Base-by-base conservation (phyloP, 352 stramenopile species). In the Globisporangium parvum region DNA sequence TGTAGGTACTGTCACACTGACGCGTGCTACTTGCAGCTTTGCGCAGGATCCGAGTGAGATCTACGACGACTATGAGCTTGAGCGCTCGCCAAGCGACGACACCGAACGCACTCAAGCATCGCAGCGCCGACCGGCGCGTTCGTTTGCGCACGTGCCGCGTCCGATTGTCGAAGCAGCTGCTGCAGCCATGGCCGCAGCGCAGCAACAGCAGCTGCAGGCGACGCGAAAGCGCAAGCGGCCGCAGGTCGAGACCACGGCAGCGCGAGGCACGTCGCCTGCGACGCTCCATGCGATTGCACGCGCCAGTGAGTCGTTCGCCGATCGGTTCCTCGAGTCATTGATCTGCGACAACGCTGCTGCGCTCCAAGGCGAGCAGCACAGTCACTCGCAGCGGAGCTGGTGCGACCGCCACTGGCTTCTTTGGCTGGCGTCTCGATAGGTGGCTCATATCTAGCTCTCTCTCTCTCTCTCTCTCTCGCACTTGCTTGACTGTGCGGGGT, bases 1-100 rank as follows among this genome's bases (percentile, higher is more conserved):
- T n/a, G n/a, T n/a, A n/a, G 6, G 9, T n/a, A 6, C n/a, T 12
- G 41, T 26, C 14, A 18, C 15, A 28, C 9, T 51, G 14, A 23
- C 10, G 15, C 9, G 0, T 50, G 20, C 33, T 21, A 10, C 8
- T 12, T n/a, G 28, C 17, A 86, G 76, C 33, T 86, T 84, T 65
- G 64, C 53, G 2, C 71, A 86, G 60, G 67, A 84, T 49, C 48
- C 67, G 2, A 57, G 50, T 0, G 71, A 84, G 40, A 73, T 86
- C 64, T 60, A 73, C 11, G 65, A 73, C 31, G 76, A 86, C 57
- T 73, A 80, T 37, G 73, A 86, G 47, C 28, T 84, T 23, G 5
- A 35, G 6, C 35, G 48, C 44, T 14, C 57, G 45, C 48, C n/a
- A 3, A 20, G 24, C 39, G 55, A 4, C 10, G 51, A 4, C 10